Evolutionary conservation across 1,139 yeast species (phyloP), one percentile per base, ranked within the genome.

Genomic region (Candida labiduridarum): DNA sequence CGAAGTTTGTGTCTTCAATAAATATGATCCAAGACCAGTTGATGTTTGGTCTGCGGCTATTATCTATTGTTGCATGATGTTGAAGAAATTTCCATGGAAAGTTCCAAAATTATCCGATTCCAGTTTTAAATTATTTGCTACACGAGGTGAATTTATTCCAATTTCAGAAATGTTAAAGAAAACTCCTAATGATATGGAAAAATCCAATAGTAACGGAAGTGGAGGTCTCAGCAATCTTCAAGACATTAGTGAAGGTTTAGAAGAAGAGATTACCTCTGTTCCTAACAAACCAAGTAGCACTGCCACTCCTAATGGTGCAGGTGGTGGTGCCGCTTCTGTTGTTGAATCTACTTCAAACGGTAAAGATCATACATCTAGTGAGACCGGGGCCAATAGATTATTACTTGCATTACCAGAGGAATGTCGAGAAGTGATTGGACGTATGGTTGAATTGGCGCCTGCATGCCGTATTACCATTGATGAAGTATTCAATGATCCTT

Each of bases 1-100:
- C 0, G 98, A 92, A 68, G 96, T 92, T 14, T 82, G 96, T 58
- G 90, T 90, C 9, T 78, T 89, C 56, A 84, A 87, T 58, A 76
- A 77, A 55, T 92, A 92, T 64, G 96, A 89, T 67, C 97, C 97
- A 15, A 80, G 96, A 56, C 95, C 96, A 8, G 96, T 92, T 16
- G 98, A 92, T 68, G 87, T 92, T 34, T 92, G 98, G 98, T 89
- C 96, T 9, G 84, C 85, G 25, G 97, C 96, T 14, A 90, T 92
- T 52, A 89, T 92, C 43, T 89, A 88, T 66, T 90, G 97, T 61
- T 92, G 97, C 73, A 91, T 92, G 97, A 86, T 91, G 60, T 77
- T 92, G 68, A 87, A 92, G 67, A 87, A 92, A 67, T 92, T 92
- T 69, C 97, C 98, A 10, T 91, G 98, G 98, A 91, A 90, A 66